phyloP scores from a whole-genome alignment of 257 asterid genomes.

The Cynanchum wilfordii region DNA sequence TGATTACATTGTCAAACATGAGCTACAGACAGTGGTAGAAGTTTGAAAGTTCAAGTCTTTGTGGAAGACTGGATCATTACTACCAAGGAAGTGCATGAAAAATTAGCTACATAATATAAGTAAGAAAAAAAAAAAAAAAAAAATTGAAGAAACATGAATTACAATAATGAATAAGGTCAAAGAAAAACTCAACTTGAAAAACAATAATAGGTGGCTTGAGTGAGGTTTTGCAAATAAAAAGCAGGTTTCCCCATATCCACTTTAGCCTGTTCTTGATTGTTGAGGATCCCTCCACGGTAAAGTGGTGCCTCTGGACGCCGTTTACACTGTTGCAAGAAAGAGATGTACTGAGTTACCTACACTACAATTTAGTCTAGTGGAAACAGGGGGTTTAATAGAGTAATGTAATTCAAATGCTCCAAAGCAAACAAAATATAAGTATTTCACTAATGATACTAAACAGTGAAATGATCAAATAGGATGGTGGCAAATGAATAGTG shows the following conservation, averaged over 20 bases:
- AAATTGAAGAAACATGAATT: background rate
- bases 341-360: background rate
- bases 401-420: no score
- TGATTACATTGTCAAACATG: background rate
- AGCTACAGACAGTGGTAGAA: background rate
- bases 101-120: background rate
- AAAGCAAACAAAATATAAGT: background rate
- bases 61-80: no score
- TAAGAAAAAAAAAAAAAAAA: no score
- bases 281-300: constrained; percentile 64
- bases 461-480: background rate
- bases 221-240: constrained; percentile 36
- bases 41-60: no score
- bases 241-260: constrained; percentile 24
- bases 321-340: constrained; percentile 40
- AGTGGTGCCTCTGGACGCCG: constrained; percentile 50
- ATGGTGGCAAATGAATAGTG: background rate
- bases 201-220: constrained; percentile 37
- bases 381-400: background rate
- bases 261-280: constrained; percentile 20
- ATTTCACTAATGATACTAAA: no score
- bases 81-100: background rate
- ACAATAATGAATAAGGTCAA: background rate
- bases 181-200: constrained; percentile 47
- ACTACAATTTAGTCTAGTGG: background rate